phyloP scores from a whole-genome alignment of 2,329 filamentous ascomycete genomes.

The Leptographium wingfieldii region DNA sequence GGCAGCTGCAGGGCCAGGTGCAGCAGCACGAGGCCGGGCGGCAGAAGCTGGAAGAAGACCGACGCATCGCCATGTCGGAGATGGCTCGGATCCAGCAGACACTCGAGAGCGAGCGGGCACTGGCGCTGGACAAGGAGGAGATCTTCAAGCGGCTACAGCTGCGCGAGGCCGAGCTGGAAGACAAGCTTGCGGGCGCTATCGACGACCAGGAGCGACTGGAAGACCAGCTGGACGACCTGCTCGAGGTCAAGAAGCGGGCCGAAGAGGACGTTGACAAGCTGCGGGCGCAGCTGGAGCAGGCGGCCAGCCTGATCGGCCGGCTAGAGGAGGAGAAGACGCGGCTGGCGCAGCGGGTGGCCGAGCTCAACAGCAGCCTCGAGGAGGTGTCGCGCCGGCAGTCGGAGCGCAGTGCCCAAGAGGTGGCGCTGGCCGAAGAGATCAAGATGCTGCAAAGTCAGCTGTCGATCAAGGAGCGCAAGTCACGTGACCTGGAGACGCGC shows the following conservation, averaged over 20 bases:
- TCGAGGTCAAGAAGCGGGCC: conserved; percentile 77
- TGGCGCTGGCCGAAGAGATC: conserved; percentile 67
- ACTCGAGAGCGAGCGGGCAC: conserved; percentile 86
- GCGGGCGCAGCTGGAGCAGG: conserved; percentile 78
- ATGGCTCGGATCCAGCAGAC: conserved; percentile 85
- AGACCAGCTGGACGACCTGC: conserved; percentile 79
- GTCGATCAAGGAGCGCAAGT: conserved; percentile 76
- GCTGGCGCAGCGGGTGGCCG: conserved; percentile 51
- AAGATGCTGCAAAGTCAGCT: conserved; percentile 88
- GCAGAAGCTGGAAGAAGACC: conserved; percentile 78
- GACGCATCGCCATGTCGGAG: conserved; percentile 74
- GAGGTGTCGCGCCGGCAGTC: conserved; percentile 59
- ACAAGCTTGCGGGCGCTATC: conserved; percentile 83
- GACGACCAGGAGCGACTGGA: conserved; percentile 91
- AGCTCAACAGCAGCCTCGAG: conserved; percentile 58
- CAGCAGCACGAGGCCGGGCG: conserved; percentile 60
- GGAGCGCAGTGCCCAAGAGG: conserved; percentile 63
- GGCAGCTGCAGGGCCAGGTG: conserved; percentile 75
- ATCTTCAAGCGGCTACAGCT: conserved; percentile 94
- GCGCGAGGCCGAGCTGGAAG: conserved; percentile 82
- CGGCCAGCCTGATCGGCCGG: conserved; percentile 71
- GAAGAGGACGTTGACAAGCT: conserved; percentile 74
- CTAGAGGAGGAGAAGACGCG: conserved; percentile 78
- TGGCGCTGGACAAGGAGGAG: conserved; percentile 95
- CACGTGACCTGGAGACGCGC: conserved; percentile 74